Evolutionary conservation across 106 monocot genomes (phyloP), one percentile per base, ranked within the genome.

Genomic region (Dendrobium officinale): DNA sequence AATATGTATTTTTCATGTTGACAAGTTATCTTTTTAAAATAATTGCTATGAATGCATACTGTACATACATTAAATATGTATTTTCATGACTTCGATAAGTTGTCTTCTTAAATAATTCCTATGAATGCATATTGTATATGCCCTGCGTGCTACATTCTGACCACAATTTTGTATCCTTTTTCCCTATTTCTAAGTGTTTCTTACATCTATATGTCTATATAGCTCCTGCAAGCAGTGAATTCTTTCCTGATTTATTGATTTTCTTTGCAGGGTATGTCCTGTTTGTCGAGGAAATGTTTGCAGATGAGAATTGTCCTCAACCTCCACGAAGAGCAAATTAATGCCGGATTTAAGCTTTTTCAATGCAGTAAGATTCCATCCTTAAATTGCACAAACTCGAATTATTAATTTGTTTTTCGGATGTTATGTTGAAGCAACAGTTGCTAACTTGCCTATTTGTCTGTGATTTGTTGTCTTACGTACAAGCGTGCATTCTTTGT

Each of bases 211-310:
- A 37, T 37, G 37, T 37, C 37, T 2, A 59, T n/a, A 17, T n/a
- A 59, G 59, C n/a, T 59, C 59, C 5, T 5, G 18, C 59, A 59
- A 59, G 17, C 59, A 20, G 59, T 59, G 20, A 59, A 59, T 59
- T 18, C 59, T 20, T 59, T 59, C 59, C 0, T 59, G 5, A 70
- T 33, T 33, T 31, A 37, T 33, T 22, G 10, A 70, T 37, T 7
- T 74, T 74, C n/a, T 42, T 74, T 74, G 41, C 74, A 74, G 74
- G 43, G 74, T 74, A n/a, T 74, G 74, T 18, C 74, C 74, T 42
- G 74, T 74, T 74, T 74, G 74, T 43, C 41, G 74, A 42, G 43
- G 74, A 74, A 74, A 74, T 74, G 43, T 74, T 33, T 72, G 72
- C 13, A 37, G 31, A 72, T 72, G 33, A 72, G 33, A 20, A 9